phyloP scores from a whole-genome alignment of 345 rosid genomes.

The Ricinus communis region DNA sequence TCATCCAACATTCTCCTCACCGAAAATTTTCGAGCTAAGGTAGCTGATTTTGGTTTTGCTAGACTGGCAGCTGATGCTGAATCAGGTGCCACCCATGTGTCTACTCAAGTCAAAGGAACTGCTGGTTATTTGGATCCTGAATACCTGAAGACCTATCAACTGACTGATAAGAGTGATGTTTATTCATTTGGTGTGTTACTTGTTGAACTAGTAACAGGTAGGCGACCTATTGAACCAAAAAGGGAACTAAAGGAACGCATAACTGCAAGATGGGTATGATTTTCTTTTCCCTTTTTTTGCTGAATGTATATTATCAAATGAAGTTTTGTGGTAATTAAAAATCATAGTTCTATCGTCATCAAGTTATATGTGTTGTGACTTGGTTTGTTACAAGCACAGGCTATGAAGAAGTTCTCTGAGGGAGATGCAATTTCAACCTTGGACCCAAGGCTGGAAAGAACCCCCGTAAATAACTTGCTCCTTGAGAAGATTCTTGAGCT shows the following conservation, averaged over 20 bases:
- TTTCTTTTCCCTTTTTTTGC: slow-evolving; percentile 7
- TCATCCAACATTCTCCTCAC: slow-evolving; percentile 94
- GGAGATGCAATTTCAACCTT: slow-evolving; percentile 57
- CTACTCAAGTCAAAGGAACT: slow-evolving; percentile 97
- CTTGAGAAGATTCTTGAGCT: slow-evolving; percentile 74
- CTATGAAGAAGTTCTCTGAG: slow-evolving; percentile 59
- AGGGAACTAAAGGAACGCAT: slow-evolving; percentile 71
- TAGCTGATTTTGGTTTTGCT: slow-evolving; percentile 89
- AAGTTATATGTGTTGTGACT: slow-evolving; percentile 8
- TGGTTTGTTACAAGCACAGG: slow-evolving; percentile 47
- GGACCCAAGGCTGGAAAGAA: slow-evolving; percentile 71
- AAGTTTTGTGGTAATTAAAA: too few species aligned
- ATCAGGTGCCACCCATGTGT: slow-evolving; percentile 86
- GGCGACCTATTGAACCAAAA: slow-evolving; percentile 84
- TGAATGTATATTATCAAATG: neutral
- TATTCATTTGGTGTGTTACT: slow-evolving; percentile 89
- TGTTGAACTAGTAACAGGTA: slow-evolving; percentile 70
- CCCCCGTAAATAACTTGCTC: slow-evolving; percentile 47
- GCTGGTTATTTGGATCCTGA: slow-evolving; percentile 96
- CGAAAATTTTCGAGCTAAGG: slow-evolving; percentile 86
- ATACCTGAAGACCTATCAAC: slow-evolving; percentile 80
- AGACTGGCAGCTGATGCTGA: slow-evolving; percentile 73
- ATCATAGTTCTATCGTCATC: neutral
- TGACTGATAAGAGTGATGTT: slow-evolving; percentile 92
- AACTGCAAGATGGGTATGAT: slow-evolving; percentile 76